Evolutionary conservation across 1,284 basidiomycete species (phyloP).

Genomic region (Fistulinella staudtii): DNA sequence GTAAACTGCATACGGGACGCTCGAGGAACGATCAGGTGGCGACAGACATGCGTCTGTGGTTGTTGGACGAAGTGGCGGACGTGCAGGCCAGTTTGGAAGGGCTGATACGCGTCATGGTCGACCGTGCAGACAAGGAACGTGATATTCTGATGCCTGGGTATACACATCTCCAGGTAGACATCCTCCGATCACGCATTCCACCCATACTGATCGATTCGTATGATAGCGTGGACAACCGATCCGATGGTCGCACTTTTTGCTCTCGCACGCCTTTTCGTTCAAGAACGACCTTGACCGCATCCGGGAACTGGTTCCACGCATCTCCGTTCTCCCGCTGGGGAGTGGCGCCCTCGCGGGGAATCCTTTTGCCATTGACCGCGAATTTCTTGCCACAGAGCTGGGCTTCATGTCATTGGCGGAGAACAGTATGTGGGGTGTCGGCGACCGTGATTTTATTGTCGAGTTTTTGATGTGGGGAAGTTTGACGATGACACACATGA

Average conservation of each 20-base stretch:
- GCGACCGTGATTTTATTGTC: constrained; percentile 95
- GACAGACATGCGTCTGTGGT: constrained; percentile 96
- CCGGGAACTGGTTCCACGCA: constrained; percentile 78
- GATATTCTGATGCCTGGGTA: constrained; percentile 93
- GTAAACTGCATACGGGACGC: constrained; percentile 94
- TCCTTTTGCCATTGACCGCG: constrained; percentile 88
- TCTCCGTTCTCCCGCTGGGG: constrained; percentile 91
- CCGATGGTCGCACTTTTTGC: constrained; percentile 94
- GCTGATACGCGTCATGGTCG: constrained; percentile 84
- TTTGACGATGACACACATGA: constrained; percentile 90
- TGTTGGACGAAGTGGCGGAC: constrained; percentile 75
- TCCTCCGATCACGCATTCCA: too few species aligned
- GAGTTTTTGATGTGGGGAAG: constrained; percentile 98
- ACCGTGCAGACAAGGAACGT: constrained; percentile 89
- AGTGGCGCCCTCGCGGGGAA: constrained; percentile 96
- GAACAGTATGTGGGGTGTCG: constrained; percentile 94
- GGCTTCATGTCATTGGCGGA: constrained; percentile 83
- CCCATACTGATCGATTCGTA: constrained; percentile 1
- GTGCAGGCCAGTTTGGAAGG: constrained; percentile 74
- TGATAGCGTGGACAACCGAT: constrained; percentile 95
- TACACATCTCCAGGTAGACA: constrained; percentile 94
- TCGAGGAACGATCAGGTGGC: constrained; percentile 98
- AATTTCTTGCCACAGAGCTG: constrained; percentile 83
- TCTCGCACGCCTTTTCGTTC: constrained; percentile 95
- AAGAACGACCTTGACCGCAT: constrained; percentile 85